Percentiles rank a stretch among this genome's conserved stretches.
Evolutionary conservation across 805 yeast genomes (phyloP).

Genomic region (Lipomyces japonicus): DNA sequence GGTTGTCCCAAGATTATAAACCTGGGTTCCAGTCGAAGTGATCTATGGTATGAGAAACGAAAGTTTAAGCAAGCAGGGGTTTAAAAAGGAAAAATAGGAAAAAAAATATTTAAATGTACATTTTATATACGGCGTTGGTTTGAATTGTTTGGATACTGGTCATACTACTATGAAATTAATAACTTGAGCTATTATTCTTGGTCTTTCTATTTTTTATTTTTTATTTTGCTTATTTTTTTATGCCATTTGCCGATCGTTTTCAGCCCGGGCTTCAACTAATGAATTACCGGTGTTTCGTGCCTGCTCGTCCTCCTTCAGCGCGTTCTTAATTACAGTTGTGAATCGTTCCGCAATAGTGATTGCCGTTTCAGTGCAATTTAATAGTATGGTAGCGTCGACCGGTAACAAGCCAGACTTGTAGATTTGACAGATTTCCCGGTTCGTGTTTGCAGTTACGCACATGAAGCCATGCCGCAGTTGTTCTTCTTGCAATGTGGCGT

Average conservation of each 20-base stretch:
- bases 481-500: constrained; percentile 77
- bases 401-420: constrained; percentile 82
- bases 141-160: too few relatives aligned
- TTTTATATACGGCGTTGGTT: too few relatives aligned
- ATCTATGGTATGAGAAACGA: constrained; percentile 58
- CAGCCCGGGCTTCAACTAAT: constrained; percentile 22
- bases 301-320: constrained; percentile 53
- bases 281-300: constrained; percentile 36
- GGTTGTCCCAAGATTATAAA: constrained; percentile 88
- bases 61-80: constrained; percentile 30
- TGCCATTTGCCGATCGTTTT: constrained; percentile 18
- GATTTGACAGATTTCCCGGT: constrained; percentile 85
- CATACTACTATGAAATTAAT: too few relatives aligned
- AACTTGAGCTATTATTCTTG: too few relatives aligned
- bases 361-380: constrained; percentile 68
- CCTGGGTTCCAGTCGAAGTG: constrained; percentile 72
- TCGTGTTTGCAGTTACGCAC: constrained; percentile 83
- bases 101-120: too few relatives aligned
- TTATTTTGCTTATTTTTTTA: too few relatives aligned
- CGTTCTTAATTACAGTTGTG: constrained; percentile 59
- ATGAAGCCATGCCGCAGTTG: constrained; percentile 68
- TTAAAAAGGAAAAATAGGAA: neutral
- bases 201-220: too few relatives aligned
- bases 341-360: constrained; percentile 56
- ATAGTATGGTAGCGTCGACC: constrained; percentile 63